Conservation (phyloP, 2,329 filamentous ascomycete genomes). For the Monosporascus sp. region DNA sequence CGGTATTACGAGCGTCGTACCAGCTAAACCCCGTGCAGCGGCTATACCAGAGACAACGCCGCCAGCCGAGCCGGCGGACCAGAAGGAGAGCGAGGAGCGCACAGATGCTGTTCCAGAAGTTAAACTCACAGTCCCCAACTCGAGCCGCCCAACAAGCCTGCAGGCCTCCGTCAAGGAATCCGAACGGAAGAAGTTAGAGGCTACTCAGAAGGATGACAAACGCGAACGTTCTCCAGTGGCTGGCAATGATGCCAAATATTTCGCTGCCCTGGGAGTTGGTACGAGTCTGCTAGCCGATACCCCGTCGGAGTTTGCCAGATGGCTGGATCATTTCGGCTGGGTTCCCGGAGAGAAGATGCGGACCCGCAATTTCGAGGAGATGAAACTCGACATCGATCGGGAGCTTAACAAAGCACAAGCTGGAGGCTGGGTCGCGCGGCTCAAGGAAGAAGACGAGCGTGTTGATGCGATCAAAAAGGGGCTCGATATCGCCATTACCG, state of each 20-base stretch:
- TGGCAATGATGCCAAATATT: slow-evolving; percentile 73
- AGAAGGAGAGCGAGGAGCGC: slow-evolving; percentile 29
- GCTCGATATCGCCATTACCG: slow-evolving; percentile 83
- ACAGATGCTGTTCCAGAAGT: slow-evolving; percentile 48
- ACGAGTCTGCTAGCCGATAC: slow-evolving; percentile 68
- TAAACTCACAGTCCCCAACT: slow-evolving; percentile 48
- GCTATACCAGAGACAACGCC: slow-evolving; percentile 32
- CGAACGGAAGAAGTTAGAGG: slow-evolving; percentile 25
- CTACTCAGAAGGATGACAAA: slow-evolving; percentile 38
- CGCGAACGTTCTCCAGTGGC: slow-evolving; percentile 57
- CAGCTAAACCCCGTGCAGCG: slow-evolving; percentile 58
- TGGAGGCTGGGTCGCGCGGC: slow-evolving; percentile 82
- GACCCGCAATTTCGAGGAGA: slow-evolving; percentile 68
- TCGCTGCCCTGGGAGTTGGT: slow-evolving; percentile 73
- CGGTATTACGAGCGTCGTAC: slow-evolving; percentile 84
- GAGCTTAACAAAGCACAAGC: slow-evolving; percentile 89
- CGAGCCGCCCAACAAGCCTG: slow-evolving; percentile 35
- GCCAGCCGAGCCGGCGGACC: slow-evolving; percentile 28
- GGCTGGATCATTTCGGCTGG: slow-evolving; percentile 87
- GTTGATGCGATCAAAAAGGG: slow-evolving; percentile 81
- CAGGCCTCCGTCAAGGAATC: slow-evolving; percentile 31
- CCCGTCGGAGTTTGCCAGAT: slow-evolving; percentile 74
- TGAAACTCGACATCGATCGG: slow-evolving; percentile 78
- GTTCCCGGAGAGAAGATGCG: slow-evolving; percentile 70
- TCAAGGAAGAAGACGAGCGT: slow-evolving; percentile 82